phyloP scores from a whole-genome alignment of 176 grass and related monocot genomes.

The Oryza glumipatula region DNA sequence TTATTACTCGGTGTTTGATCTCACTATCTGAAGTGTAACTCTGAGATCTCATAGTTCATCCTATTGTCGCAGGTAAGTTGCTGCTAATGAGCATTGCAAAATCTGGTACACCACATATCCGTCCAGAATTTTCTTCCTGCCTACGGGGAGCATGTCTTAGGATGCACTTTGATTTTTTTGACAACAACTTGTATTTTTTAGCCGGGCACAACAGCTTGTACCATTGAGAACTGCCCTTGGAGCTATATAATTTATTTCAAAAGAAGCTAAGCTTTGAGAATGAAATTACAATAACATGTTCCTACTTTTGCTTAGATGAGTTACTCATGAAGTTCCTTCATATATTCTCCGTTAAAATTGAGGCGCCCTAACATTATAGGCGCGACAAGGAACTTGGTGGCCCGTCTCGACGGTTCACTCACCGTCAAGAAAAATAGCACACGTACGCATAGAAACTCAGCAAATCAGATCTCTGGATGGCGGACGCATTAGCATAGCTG shows the following conservation, averaged over 20 bases:
- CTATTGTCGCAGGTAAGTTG: slow-evolving; percentile 20
- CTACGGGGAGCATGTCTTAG: neutral
- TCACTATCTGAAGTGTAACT: neutral
- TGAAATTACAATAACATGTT: too few relatives aligned
- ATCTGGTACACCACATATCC: neutral
- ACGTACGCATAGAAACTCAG: too few relatives aligned
- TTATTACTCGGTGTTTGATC: neutral
- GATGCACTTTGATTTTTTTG: neutral
- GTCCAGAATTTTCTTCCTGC: neutral
- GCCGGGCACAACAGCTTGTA: neutral
- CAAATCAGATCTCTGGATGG: neutral
- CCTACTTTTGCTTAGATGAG: neutral
- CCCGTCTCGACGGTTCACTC: neutral
- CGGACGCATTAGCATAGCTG: too few relatives aligned
- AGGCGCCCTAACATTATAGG: too few relatives aligned
- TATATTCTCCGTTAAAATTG: too few relatives aligned
- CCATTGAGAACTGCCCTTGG: neutral
- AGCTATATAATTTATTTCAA: neutral
- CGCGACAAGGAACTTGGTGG: neutral
- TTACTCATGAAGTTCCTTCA: neutral
- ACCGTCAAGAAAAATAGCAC: neutral
- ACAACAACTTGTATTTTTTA: too few relatives aligned
- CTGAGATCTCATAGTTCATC: neutral
- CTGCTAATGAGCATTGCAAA: neutral
- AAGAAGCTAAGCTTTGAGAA: neutral